Base-by-base conservation (phyloP, 2,329 filamentous ascomycete species). In the Pseudophaeomoniella oleicola region DNA sequence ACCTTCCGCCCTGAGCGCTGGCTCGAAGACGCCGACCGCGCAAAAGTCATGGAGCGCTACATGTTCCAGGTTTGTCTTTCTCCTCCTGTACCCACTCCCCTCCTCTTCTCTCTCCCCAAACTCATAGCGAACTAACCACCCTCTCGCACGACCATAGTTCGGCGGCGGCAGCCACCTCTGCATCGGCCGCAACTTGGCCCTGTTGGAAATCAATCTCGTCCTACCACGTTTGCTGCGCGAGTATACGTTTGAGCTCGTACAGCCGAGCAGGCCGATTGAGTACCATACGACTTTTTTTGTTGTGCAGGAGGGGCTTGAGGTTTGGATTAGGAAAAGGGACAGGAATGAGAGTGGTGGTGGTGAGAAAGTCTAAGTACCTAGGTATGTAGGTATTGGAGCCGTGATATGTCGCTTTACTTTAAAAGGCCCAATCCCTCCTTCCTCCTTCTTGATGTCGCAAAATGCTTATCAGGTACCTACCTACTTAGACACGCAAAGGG, bases 261-360 rank as follows among this genome's bases (percentile, higher is more conserved):
- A 17, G 4, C 32, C 32, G 6, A 6, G 19, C 12, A 19, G 19
- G 32, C 14, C 16, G n/a, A 56, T 74, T 44, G 62, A 60, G 40
- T 66, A 68, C n/a, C 63, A 68, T 37, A 64, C 69, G 14, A 71
- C 68, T 3, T 75, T 74, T 51, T 75, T 76, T 45, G 71, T 75
- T 6, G 69, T 74, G 6, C 71, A 75, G 50, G 58, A 65, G 35
- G 71, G 71, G 1, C 47, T 75, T 41, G 60, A 72, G 34, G 69
- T 73, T 34, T 69, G 59, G 45, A 57, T 68, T 39, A 58, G 57
- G 42, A 54, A 53, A 46, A 27, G 22, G n/a, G n/a, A n/a, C n/a
- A n/a, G n/a, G n/a, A n/a, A n/a, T n/a, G n/a, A n/a, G n/a, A n/a
- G n/a, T n/a, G n/a, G n/a, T n/a, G n/a, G n/a, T n/a, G n/a, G n/a